Conservation (phyloP, 306 rosid species). For the Ochetophila trinervis region DNA sequence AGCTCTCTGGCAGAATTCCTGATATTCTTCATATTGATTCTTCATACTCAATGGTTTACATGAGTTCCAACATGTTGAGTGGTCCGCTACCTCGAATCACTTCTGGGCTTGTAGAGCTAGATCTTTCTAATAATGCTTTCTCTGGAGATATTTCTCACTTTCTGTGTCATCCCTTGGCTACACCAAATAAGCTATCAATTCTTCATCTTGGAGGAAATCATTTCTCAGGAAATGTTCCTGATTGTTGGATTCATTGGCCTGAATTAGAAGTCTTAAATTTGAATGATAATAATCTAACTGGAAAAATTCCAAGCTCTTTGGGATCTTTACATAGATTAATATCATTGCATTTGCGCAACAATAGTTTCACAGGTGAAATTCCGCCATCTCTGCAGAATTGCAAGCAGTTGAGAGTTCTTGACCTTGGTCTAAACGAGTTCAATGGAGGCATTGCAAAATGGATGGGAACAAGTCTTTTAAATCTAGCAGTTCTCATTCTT, state of each 20-base stretch:
- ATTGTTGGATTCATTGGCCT: conserved; percentile 14
- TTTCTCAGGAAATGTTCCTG: conserved; percentile 11
- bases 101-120: background rate
- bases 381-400: background rate
- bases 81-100: conserved; percentile 8
- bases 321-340: background rate
- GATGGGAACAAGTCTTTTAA: background rate
- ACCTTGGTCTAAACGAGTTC: conserved; percentile 7
- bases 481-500: conserved; percentile 1
- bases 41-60: background rate
- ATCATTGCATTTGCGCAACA: conserved; percentile 16
- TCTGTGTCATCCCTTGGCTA: background rate
- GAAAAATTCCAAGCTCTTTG: conserved; percentile 19
- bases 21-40: background rate
- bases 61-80: background rate
- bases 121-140: conserved; percentile 10
- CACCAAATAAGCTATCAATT: background rate
- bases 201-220: conserved; percentile 8
- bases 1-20: conserved; percentile 25
- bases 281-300: conserved; percentile 8
- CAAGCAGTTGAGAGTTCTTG: background rate
- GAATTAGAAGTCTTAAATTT: background rate
- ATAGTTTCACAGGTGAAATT: conserved; percentile 11
- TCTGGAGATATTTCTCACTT: background rate
- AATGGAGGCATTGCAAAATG: conserved; percentile 19